These are phyloP conservation scores for Schizothecium vesticola DNA, from an alignment of 495 filamentous ascomycete species.

Conservation along the genomic window DNA sequence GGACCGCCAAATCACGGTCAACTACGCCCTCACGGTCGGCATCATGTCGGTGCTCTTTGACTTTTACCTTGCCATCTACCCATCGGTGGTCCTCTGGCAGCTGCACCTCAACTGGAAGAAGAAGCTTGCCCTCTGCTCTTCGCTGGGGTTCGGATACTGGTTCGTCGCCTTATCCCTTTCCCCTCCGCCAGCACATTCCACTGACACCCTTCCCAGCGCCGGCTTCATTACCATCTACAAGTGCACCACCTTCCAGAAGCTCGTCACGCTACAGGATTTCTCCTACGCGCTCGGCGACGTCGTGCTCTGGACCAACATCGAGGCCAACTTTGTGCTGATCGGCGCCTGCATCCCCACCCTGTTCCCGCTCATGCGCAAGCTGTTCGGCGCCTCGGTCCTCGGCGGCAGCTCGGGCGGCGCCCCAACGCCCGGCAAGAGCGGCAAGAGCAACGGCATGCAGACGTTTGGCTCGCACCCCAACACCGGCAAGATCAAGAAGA, in stretches of 20 bases:
- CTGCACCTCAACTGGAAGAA: conserved; percentile 18
- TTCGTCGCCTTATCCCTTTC: background rate
- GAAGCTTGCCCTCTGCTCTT: conserved; percentile 17
- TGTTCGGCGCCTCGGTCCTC: conserved; percentile 14
- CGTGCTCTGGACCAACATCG: conserved; percentile 21
- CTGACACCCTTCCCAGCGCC: conserved; percentile 2
- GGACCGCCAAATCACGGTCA: conserved; percentile 15
- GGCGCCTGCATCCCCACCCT: conserved; percentile 17
- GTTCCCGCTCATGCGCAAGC: conserved; percentile 14
- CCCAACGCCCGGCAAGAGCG: background rate
- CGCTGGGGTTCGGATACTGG: conserved; percentile 11
- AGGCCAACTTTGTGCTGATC: conserved; percentile 19
- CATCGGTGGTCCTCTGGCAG: conserved; percentile 12
- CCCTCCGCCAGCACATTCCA: too few species aligned
- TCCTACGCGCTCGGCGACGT: conserved; percentile 15
- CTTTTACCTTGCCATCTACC: conserved; percentile 25
- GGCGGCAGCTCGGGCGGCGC: conserved; percentile 3
- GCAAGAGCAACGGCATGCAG: background rate
- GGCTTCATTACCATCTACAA: conserved; percentile 14
- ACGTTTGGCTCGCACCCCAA: background rate
- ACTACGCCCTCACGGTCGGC: conserved; percentile 15
- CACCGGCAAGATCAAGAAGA: background rate
- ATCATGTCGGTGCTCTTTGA: conserved; percentile 19
- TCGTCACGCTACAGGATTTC: conserved; percentile 7
- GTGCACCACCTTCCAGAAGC: conserved; percentile 10